A percentile compares a stretch with the other conserved stretches of the same genome.
Evolutionary conservation across 768 basidiomycete species (phyloP).

Genomic region (Cystoderma amianthinum): DNA sequence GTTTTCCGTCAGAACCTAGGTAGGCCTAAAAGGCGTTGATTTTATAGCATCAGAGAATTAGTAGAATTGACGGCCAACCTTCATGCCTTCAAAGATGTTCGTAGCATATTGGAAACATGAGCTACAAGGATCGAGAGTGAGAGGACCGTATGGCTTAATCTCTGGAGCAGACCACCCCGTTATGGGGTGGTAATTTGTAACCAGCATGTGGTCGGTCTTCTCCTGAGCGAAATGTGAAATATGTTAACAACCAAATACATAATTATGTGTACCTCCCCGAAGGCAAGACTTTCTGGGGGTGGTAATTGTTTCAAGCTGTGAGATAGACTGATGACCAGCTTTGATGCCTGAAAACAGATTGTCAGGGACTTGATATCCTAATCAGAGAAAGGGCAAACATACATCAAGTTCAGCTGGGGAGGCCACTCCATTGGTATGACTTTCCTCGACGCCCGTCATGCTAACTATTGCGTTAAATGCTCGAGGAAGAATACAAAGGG

Average conservation of each 20-base stretch:
- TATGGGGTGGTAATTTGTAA: conserved; percentile 52
- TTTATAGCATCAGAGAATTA: too few relatives aligned
- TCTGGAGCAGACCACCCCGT: conserved; percentile 68
- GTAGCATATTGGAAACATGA: conserved; percentile 86
- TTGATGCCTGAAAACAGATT: conserved; percentile 44
- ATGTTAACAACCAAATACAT: conserved; percentile 1
- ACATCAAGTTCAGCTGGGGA: too few relatives aligned
- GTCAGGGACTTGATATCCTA: too few relatives aligned
- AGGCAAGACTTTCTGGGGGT: conserved; percentile 36
- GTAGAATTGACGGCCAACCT: too few relatives aligned
- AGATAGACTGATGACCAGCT: conserved; percentile 39
- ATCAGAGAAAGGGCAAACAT: too few relatives aligned
- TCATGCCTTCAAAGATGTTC: conserved; percentile 86
- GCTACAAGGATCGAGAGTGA: conserved; percentile 63
- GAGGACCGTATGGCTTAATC: conserved; percentile 68
- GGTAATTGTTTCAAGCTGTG: conserved; percentile 45
- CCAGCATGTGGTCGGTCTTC: conserved; percentile 78
- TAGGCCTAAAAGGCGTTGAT: conserved; percentile 48
- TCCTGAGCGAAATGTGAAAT: conserved; percentile 22
- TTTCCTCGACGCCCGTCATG: too few relatives aligned
- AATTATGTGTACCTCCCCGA: conserved; percentile 43
- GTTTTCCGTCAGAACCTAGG: conserved; percentile 60
- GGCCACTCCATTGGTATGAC: too few relatives aligned
- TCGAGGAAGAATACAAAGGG: too few relatives aligned
- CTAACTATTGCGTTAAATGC: too few relatives aligned